Base-by-base conservation (phyloP, 176 grass and related monocot genomes). In the Eleusine indica region DNA sequence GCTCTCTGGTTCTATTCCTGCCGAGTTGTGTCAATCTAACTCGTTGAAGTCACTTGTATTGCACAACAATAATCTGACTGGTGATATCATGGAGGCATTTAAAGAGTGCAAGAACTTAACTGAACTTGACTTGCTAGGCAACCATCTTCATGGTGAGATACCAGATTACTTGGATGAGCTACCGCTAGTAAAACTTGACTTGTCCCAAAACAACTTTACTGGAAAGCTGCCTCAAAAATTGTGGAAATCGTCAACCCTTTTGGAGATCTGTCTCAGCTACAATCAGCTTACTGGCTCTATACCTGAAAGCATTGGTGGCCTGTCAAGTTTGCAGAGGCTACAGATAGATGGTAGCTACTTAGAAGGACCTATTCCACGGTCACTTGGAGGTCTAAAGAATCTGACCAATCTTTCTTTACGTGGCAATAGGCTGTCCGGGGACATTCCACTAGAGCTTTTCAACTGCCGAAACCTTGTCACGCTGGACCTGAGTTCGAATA, bases 391-490 rank as follows among this genome's bases (percentile, higher is more conserved):
- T 78, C 87, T 99, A 51, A 80, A 87, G 65, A 99, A 99, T 82
- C 61, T 99, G 77, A 99, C 96, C 0, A 94, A 84, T 84, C 74
- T 99, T 38, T 99, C 93, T 70, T 78, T 99, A 51, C 86, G 81
- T 79, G 91, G 91, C 46, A 99, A 99, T 84, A 78, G 75, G 87
- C 79, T 99, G 43, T 94, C 93, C 60, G 93, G 96, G 39, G 69
- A 87, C 80, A 99, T 99, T 71, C 96, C 96, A 17, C 46, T 83
- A 51, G 85, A 92, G 81, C 91, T 99, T 71, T 99, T 99, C 84
- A 80, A 86, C 77, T 99, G 93, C 84, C 91, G 66, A 70, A 95
- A 89, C 70, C 91, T 99, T 86, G 89, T 91, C 42, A 87, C 88
- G 21, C 65, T 99, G 60, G 96, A 99, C 79, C 72, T 99, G 68